Conservation (phyloP, 1,139 yeast species). For the Hyphopichia wangnamkhiaoensis region DNA sequence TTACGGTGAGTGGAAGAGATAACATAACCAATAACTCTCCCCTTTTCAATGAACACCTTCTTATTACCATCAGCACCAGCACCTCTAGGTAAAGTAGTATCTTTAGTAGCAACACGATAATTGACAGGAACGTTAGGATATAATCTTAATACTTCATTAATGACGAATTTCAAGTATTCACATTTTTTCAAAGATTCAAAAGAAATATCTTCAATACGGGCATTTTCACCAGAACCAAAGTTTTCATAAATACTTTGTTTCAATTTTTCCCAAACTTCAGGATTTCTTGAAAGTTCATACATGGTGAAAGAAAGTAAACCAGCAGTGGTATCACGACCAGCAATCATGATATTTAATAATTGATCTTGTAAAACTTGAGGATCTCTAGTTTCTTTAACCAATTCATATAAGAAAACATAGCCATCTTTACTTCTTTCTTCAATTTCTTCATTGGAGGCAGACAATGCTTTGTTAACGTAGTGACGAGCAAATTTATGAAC, state of each 20-base stretch:
- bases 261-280: slow-evolving; percentile 22
- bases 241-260: slow-evolving; percentile 19
- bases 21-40: slow-evolving; percentile 30
- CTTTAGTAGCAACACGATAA: slow-evolving; percentile 32
- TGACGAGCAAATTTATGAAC: slow-evolving; percentile 32
- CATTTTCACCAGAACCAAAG: slow-evolving; percentile 23
- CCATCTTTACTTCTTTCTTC: slow-evolving; percentile 20
- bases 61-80: slow-evolving; percentile 37
- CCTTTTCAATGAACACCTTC: slow-evolving; percentile 37
- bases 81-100: slow-evolving; percentile 44
- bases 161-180: slow-evolving; percentile 40
- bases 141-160: slow-evolving; percentile 42
- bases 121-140: slow-evolving; percentile 47
- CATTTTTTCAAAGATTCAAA: slow-evolving; percentile 43
- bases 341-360: slow-evolving; percentile 31
- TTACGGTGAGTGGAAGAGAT: slow-evolving; percentile 38
- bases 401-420: slow-evolving; percentile 29
- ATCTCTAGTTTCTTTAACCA: slow-evolving; percentile 28
- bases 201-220: slow-evolving; percentile 15
- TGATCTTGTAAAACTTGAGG: slow-evolving; percentile 28
- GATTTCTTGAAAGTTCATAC: slow-evolving; percentile 25
- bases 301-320: slow-evolving; percentile 28
- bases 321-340: slow-evolving; percentile 37
- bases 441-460: slow-evolving; percentile 22
- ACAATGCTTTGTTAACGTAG: slow-evolving; percentile 32